Base-by-base conservation (phyloP, 2,329 filamentous ascomycete genomes). In the Teratosphaeria nubilosa region DNA sequence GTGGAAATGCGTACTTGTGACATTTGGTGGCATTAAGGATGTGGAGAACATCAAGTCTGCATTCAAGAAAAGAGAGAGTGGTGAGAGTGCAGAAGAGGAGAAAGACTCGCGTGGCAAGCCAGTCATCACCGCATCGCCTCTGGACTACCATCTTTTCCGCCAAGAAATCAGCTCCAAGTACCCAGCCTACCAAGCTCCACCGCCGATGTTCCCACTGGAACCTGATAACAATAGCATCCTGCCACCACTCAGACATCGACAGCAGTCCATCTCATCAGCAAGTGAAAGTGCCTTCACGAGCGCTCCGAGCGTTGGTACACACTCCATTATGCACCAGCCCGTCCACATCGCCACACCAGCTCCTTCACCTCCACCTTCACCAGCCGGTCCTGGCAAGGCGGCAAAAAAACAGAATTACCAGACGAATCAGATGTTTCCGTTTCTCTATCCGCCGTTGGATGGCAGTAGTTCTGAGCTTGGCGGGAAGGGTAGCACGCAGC, bases 351-450 rank as follows among this genome's bases (percentile, higher is more conserved):
- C 94, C n/a, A 99, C 94, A 1, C 94, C 94, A 0, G 92, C 91
- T 0, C 94, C 94, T 1, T 99, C 94, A 0, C 94, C 94, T 25
- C 94, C 94, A 0, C 94, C 94, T 0, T 96, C 92, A 1, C 94
- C 94, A 10, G 86, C 87, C 34, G 91, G 83, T 0, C 82, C 83
- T 2, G 83, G 91, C 27, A 99, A 97, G 72, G 90, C 88, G 56
- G 91, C 88, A 0, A 99, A 99, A 78, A 99, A 99, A 71, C 94
- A 99, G 69, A 99, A 97, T 66, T 99, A 99, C 68, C 94, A 99
- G 72, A 99, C 94, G 0, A 99, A 99, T 69, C 94, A 99, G 67
- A 94, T 96, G 70, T 97, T 99, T 64, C 94, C 94, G 0, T 97
- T 99, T 69, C 85, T 99, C 76, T 99, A 99, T 66, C 94, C 94